Percentiles rank a stretch among this genome's conserved stretches.
phyloP scores from a whole-genome alignment of 2,329 filamentous ascomycete genomes.

The Calonectria honghensis region DNA sequence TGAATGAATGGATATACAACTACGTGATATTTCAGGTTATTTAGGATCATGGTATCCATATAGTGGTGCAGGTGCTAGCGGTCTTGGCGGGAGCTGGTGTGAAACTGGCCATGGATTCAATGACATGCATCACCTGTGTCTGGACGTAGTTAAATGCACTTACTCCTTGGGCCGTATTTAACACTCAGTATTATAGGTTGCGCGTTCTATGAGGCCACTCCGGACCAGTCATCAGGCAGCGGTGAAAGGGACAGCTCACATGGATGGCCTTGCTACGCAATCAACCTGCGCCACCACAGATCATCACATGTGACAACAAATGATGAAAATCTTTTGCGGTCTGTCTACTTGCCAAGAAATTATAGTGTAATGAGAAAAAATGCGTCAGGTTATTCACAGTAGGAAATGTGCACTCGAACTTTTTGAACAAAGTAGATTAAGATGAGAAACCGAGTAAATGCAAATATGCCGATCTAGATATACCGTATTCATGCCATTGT shows the following conservation, averaged over 20 bases:
- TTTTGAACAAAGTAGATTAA: constrained; percentile 11
- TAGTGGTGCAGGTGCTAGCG: neutral
- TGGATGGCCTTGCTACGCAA: neutral
- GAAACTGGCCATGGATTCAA: neutral
- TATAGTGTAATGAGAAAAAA: no score
- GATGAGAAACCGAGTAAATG: neutral
- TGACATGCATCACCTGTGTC: neutral
- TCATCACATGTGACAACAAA: neutral
- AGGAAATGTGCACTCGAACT: neutral
- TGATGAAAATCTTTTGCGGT: neutral
- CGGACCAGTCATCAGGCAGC: neutral
- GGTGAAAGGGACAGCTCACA: neutral
- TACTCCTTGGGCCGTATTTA: neutral
- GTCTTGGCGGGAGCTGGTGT: neutral
- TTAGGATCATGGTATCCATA: no score
- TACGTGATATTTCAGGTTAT: neutral
- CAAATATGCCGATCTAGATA: constrained; percentile 4
- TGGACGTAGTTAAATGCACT: neutral
- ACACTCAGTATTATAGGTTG: neutral
- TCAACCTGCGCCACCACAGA: neutral
- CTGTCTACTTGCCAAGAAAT: neutral
- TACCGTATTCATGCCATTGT: neutral
- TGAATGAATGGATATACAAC: neutral
- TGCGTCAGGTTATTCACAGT: neutral
- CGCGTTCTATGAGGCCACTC: neutral